phyloP scores from a whole-genome alignment of 2,329 filamentous ascomycete genomes.

The Cordyceps javanica region DNA sequence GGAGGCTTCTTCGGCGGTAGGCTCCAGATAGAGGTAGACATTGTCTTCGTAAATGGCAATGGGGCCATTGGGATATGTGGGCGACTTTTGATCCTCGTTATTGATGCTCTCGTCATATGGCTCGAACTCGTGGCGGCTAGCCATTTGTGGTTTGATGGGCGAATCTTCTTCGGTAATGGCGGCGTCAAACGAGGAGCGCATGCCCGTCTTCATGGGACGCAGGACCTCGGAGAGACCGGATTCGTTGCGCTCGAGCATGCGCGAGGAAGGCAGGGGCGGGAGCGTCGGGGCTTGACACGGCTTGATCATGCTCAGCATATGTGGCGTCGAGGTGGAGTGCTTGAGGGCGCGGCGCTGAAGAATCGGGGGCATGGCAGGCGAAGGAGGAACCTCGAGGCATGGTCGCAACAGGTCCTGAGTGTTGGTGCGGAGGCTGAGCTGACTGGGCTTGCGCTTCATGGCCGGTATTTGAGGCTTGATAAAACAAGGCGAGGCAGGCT shows the following conservation, averaged over 20 bases:
- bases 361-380: conserved; percentile 51
- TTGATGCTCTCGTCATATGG: conserved; percentile 61
- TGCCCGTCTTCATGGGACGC: conserved; percentile 42
- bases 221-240: conserved; percentile 54
- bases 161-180: conserved; percentile 50
- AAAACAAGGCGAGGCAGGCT: conserved; percentile 68
- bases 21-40: conserved; percentile 74
- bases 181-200: conserved; percentile 31
- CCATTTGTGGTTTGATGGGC: conserved; percentile 55
- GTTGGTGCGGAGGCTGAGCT: conserved; percentile 70
- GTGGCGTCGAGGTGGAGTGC: conserved; percentile 61
- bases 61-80: conserved; percentile 75
- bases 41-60: conserved; percentile 75
- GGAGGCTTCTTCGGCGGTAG: conserved; percentile 68
- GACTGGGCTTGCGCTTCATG: conserved; percentile 69
- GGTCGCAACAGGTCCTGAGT: conserved; percentile 49
- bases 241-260: conserved; percentile 53
- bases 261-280: conserved; percentile 54
- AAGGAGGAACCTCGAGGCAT: conserved; percentile 48
- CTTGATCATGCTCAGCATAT: conserved; percentile 55
- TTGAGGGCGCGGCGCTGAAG: conserved; percentile 58
- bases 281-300: conserved; percentile 44
- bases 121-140: conserved; percentile 49
- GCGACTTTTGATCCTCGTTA: conserved; percentile 73
- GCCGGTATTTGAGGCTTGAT: conserved; percentile 71